Percentiles rank a stretch among this genome's conserved stretches.
These are phyloP conservation scores for Boletellus emodensis DNA, from an alignment of 768 basidiomycete species.

Conservation along the genomic window DNA sequence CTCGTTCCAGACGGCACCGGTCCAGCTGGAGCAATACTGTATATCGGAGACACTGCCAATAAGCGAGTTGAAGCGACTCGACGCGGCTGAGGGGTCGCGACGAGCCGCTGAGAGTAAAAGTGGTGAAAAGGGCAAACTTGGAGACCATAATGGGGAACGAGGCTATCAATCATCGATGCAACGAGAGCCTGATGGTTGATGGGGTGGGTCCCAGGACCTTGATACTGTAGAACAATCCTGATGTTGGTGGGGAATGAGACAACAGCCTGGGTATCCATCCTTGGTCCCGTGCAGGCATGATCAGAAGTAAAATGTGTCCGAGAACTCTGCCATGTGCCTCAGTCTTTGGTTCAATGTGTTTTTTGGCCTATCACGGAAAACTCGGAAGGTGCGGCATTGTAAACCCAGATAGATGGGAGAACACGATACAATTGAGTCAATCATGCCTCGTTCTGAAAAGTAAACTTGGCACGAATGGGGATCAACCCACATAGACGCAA, in stretches of 20 bases:
- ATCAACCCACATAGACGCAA: neutral
- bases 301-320: neutral
- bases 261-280: no score
- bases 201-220: neutral
- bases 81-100: conserved; percentile 7
- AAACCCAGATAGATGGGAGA: neutral
- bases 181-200: neutral
- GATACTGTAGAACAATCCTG: conserved; percentile 6
- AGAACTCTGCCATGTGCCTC: neutral
- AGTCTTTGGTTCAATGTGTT: neutral
- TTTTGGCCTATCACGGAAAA: neutral
- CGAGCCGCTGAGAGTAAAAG: conserved; percentile 16
- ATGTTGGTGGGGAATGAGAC: neutral
- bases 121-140: conserved; percentile 12
- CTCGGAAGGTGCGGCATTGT: neutral
- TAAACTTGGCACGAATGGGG: neutral
- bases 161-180: neutral
- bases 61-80: neutral
- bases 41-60: conserved; percentile 1
- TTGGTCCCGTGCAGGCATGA: neutral
- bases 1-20: conserved; percentile 15
- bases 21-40: conserved; percentile 17
- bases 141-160: conserved; percentile 14
- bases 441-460: neutral
- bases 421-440: conserved; percentile 2